Base-by-base conservation (phyloP, 495 filamentous ascomycete species). In the Aspergillus kassunensis region DNA sequence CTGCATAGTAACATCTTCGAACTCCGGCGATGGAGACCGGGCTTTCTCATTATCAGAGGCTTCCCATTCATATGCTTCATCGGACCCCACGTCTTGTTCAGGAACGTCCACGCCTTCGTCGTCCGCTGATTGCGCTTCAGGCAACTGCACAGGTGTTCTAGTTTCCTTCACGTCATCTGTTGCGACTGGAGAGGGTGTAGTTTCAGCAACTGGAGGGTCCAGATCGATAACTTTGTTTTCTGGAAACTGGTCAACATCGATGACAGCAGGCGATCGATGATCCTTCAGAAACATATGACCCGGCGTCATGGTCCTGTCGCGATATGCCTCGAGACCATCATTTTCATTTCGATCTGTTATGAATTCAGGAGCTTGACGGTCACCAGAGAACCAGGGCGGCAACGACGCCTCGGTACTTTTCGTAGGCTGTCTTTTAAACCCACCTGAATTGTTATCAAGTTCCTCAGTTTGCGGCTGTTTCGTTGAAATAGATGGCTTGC, bases 321-420 rank as follows among this genome's bases (percentile, higher is more conserved):
- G 59, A 36, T 64, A 25, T n/a, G 46, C 49, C 16, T 60, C 56
- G 21, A 53, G 29, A 13, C 62, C 40, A 18, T 56, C 47, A 24
- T 64, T 63, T 34, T 69, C 58, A 21, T 53, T 43, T 36, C 53
- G 35, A 57, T 76, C 70, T 1, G 56, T 13, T 27, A 71, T 64
- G 40, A 75, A 76, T 7, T 70, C 64, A 7, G 59, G 39, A 23
- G 30, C 61, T 7, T 57, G 34, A 25, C 54, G 57, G 4, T 57
- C 61, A 2, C 60, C 66, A 19, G 76, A 74, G 60, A 98, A 88
- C 93, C 93, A 98, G 4, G 93, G 92, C 1, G 93, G 93, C 25
- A 97, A 63, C 11, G 85, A 84, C 31, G 74, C 73, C 0, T 79
- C 67, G 18, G 79, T 67, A 16, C 75, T 57, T n/a, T 70, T 60